Evolutionary conservation across 2,329 filamentous ascomycete species (phyloP), one percentile per base, ranked within the genome.

Genomic region (Hymenoscyphus repandus): DNA sequence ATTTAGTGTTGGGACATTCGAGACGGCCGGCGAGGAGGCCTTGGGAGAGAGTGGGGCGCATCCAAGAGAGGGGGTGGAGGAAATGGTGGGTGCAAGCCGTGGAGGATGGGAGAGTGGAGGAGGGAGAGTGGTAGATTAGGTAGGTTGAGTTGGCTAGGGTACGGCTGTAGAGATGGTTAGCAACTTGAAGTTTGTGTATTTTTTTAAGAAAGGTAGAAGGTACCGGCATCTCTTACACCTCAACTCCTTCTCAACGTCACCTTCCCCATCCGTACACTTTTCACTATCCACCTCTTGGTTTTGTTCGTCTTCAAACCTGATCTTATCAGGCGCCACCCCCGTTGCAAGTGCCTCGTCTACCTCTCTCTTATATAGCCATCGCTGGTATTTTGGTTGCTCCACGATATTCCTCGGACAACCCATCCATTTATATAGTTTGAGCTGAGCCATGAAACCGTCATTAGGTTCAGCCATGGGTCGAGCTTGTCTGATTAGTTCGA

Each of bases 41-140:
- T 62, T 87, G 79, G 61, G 91, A 87, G 2, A 99, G 80, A 62
- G 85, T 84, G 1, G 83, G 74, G 6, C 88, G 83, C 93, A 99
- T 99, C 93, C 93, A 99, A 12, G 88, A 88, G 32, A 99, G 74
- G 0, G 93, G 90, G 64, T 97, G 90, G 57, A 97, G 71, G 69
- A 96, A 97, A 67, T 91, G 81, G 68, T 97, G 92, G 17, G 86
- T 85, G 64, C 93, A 99, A 32, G 72, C 61, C 66, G 58, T 20
- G 55, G 56, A 38, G 54, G 68, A 61, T n/a, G 22, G 22, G 22
- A 27, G 22, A 7, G 68, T 55, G 41, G 58, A 48, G 49, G 69
- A 58, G 10, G 69, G 58, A 9, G 69, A 67, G 66, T 86, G 83
- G 6, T 72, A 66, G 47, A 79, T 68, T 30, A 87, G 69, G 64